Base-by-base conservation (phyloP, 2,329 filamentous ascomycete species). In the Massarina eburnea region DNA sequence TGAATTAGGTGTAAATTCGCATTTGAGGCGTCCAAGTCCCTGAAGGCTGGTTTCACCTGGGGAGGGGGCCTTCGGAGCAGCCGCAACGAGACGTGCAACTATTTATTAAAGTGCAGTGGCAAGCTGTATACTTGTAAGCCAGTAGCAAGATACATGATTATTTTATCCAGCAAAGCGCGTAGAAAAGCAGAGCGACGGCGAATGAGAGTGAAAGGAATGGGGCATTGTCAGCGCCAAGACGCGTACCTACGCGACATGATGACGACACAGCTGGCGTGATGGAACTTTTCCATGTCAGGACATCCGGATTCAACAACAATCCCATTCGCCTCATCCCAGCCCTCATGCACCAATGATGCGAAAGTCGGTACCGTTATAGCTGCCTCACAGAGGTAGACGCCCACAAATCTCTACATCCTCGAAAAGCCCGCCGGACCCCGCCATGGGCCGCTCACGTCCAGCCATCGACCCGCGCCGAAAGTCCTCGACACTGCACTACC, bases 401-500 rank as follows among this genome's bases (percentile, higher is more conserved):
- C 30, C 41, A 39, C 46, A 24, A 27, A 22, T 37, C 46, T 47
- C 39, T 41, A 46, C 26, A 37, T 40, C 43, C 43, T n/a, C 48
- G 32, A 34, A 41, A 20, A 17, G 50, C 15, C 26, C 38, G 19
- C 37, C 30, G 43, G 36, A 33, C 48, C 47, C 55, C 54, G 52
- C 55, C 50, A 68, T 69, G 66, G 55, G 57, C 40, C 49, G 20
- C 35, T 49, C 55, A 46, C 57, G 59, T n/a, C 70, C 78, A 2
- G 38, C 57, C 22, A 61, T 70, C 45, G 62, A 67, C 44, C 51
- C 61, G 14, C 53, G 72, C 46, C 75, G 76, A 43, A 71, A 77
- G 52, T 79, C 77, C 38, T 76, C 77, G n/a, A 77, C 75, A 17
- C 76, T 84, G 54, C 84, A 85, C 64, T 94, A 92, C 71, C 87